A percentile compares a stretch with the other conserved stretches of the same genome.
phyloP scores from a whole-genome alignment of 1,139 yeast species.

The Saccharomyces hybrid region DNA sequence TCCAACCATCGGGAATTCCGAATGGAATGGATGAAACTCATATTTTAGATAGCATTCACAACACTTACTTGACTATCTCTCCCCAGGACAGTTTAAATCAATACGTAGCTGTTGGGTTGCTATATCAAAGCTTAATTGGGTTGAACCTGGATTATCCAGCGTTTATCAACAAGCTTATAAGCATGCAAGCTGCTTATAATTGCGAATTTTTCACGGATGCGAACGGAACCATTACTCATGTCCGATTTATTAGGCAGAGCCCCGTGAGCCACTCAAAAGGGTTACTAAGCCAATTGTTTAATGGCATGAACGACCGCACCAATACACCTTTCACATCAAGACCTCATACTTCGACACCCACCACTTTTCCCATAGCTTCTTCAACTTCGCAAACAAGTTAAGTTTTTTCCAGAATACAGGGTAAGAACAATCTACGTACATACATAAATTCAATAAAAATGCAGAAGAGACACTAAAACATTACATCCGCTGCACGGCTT shows the following conservation, averaged over 20 bases:
- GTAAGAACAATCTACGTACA: neutral
- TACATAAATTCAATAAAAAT: neutral
- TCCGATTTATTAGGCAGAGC: conserved; percentile 12
- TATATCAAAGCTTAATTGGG: conserved; percentile 17
- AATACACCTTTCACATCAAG: neutral
- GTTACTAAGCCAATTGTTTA: neutral
- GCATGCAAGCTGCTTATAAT: conserved; percentile 17
- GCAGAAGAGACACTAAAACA: neutral
- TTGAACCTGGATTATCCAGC: conserved; percentile 16
- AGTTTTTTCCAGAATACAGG: neutral
- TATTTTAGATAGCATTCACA: neutral
- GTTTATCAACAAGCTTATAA: conserved; percentile 17
- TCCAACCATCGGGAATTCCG: neutral
- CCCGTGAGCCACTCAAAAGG: neutral
- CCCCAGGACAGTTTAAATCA: conserved; percentile 2
- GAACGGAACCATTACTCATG: conserved; percentile 22
- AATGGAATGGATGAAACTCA: neutral
- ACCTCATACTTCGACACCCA: neutral
- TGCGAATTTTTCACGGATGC: conserved; percentile 20
- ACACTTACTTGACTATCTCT: neutral
- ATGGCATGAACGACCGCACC: neutral
- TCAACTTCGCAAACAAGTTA: neutral
- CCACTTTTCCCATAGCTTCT: neutral
- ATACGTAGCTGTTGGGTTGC: conserved; percentile 18
- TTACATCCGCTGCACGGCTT: neutral